phyloP scores from a whole-genome alignment of 768 basidiomycete species.

The Tulasnella sp. region DNA sequence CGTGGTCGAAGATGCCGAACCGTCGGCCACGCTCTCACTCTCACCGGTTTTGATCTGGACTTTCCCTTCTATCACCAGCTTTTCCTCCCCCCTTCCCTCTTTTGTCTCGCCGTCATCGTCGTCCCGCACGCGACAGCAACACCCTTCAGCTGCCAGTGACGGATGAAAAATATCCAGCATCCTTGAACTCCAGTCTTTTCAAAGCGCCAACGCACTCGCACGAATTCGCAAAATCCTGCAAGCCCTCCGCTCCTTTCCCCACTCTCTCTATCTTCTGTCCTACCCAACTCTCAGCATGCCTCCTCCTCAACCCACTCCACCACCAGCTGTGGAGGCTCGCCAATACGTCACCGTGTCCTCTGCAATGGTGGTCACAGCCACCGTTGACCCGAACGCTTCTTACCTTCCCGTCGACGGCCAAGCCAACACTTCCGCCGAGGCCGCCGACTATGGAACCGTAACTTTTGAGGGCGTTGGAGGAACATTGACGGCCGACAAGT shows the following conservation, averaged over 20 bases:
- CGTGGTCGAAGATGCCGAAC: not conserved
- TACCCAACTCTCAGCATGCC: not conserved
- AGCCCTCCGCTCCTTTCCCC: not conserved
- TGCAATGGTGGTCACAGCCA: slow-evolving; percentile 13
- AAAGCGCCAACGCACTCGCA: not conserved
- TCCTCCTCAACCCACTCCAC: not conserved
- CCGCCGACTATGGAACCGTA: not conserved
- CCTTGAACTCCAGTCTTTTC: slow-evolving; percentile 7
- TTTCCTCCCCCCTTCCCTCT: not conserved
- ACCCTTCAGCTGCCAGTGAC: not conserved
- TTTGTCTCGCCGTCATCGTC: not conserved
- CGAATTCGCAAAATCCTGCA: not conserved
- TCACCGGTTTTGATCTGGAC: slow-evolving; percentile 16
- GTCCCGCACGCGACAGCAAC: not conserved
- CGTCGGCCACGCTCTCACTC: not conserved
- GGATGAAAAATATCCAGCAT: slow-evolving; percentile 5
- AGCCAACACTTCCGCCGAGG: not conserved
- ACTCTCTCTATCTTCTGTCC: not conserved
- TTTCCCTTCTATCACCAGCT: not conserved
- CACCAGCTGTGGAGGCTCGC: not conserved
- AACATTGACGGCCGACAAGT: slow-evolving; percentile 9
- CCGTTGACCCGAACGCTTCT: not conserved
- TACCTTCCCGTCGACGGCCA: slow-evolving; percentile 9
- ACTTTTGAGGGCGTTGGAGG: slow-evolving; percentile 30
- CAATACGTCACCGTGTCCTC: slow-evolving; percentile 15